A percentile compares a stretch with the other conserved stretches of the same genome.
These are phyloP conservation scores for Sporothrix dimorphospora DNA, from an alignment of 2,329 filamentous ascomycete species.

Conservation along the genomic window DNA sequence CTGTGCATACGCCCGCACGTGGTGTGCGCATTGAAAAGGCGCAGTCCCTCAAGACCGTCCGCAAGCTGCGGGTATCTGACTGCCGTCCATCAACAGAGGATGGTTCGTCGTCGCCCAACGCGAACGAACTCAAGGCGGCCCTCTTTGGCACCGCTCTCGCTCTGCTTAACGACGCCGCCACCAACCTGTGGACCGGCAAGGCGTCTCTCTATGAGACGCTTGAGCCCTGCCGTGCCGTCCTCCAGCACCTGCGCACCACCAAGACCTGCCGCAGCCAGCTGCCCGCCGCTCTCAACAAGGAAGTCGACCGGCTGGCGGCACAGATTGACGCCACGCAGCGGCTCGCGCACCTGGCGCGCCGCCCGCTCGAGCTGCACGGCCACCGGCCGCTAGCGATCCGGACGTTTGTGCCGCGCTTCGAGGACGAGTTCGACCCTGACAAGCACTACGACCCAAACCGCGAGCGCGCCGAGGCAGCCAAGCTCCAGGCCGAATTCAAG, in stretches of 20 bases:
- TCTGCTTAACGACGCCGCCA: slow-evolving; percentile 65
- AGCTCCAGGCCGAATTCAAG: slow-evolving; percentile 89
- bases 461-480: slow-evolving; percentile 81
- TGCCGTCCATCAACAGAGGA: slow-evolving; percentile 37
- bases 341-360: slow-evolving; percentile 67
- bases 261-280: slow-evolving; percentile 53
- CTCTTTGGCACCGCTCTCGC: slow-evolving; percentile 65
- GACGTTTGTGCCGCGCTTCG: slow-evolving; percentile 88
- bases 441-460: slow-evolving; percentile 97
- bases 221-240: slow-evolving; percentile 60
- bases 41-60: slow-evolving; percentile 34
- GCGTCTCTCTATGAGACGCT: slow-evolving; percentile 81
- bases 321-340: slow-evolving; percentile 60
- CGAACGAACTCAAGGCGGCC: slow-evolving; percentile 55
- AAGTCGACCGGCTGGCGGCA: slow-evolving; percentile 47
- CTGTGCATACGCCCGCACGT: slow-evolving; percentile 18
- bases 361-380: slow-evolving; percentile 84
- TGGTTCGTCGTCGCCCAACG: slow-evolving; percentile 40
- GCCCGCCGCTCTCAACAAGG: slow-evolving; percentile 48
- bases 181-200: slow-evolving; percentile 73
- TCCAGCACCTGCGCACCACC: slow-evolving; percentile 64
- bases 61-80: slow-evolving; percentile 30
- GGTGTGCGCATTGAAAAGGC: slow-evolving; percentile 63
- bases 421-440: slow-evolving; percentile 90
- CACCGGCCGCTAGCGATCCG: slow-evolving; percentile 89